A percentile compares a stretch with the other conserved stretches of the same genome.
phyloP scores from a whole-genome alignment of 83 land plant genomes.

The Larix sibirica region DNA sequence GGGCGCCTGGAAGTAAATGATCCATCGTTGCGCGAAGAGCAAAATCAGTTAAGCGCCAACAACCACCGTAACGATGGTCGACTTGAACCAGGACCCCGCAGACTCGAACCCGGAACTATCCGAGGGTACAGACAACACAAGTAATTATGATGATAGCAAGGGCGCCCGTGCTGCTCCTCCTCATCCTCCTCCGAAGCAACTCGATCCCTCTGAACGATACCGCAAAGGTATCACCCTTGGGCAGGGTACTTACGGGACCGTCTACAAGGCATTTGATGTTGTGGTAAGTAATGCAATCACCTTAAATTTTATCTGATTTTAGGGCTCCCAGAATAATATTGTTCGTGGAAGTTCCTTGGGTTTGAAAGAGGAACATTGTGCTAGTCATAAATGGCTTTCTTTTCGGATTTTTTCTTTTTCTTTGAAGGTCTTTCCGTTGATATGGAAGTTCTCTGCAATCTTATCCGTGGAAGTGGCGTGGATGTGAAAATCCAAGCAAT shows the following conservation, averaged over 20 bases:
- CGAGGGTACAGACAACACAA: neutral
- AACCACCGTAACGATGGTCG: neutral
- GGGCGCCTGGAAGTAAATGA: neutral
- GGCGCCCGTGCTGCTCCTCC: neutral
- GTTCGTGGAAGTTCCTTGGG: neutral
- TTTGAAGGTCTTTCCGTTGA: neutral
- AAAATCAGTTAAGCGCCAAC: neutral
- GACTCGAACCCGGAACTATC: conserved; percentile 1
- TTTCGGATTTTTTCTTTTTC: neutral
- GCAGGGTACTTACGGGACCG: conserved; percentile 95
- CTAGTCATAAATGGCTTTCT: neutral
- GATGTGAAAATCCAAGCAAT: neutral
- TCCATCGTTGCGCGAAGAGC: neutral
- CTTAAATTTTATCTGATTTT: neutral
- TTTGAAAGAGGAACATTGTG: neutral
- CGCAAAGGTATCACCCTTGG: conserved; percentile 80
- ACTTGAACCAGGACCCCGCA: conserved; percentile 3
- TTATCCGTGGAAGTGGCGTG: neutral
- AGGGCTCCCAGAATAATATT: too few relatives aligned
- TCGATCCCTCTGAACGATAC: conserved; percentile 60
- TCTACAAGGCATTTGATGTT: conserved; percentile 89
- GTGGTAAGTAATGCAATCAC: conserved; percentile 43
- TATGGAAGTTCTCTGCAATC: neutral
- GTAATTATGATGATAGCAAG: neutral
- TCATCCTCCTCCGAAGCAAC: neutral